phyloP scores from a whole-genome alignment of 2,329 filamentous ascomycete genomes.

The Fusarium sp. region DNA sequence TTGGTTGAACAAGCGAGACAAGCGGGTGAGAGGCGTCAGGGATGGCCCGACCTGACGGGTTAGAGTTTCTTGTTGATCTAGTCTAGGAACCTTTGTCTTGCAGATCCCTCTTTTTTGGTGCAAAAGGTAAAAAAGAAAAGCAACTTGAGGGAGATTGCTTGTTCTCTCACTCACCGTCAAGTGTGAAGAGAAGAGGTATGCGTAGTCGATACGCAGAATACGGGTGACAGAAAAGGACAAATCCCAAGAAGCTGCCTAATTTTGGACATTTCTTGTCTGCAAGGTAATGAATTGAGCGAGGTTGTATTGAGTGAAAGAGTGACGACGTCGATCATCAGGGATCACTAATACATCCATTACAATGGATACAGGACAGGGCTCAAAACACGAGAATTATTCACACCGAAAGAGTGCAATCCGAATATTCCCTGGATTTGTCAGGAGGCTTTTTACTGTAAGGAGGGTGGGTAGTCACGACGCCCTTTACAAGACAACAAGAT shows the following conservation, averaged over 20 bases:
- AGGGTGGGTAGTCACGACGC: conserved; percentile 18
- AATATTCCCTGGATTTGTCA: conserved; percentile 16
- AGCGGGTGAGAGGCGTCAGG: conserved; percentile 5
- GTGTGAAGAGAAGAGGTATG: background rate
- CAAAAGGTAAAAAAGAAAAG: conserved; percentile 3
- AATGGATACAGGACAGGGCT: background rate
- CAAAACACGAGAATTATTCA: conserved; percentile 7
- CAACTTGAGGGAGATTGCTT: background rate
- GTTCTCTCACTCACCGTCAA: background rate
- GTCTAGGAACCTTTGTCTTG: conserved; percentile 32
- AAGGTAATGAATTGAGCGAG: background rate
- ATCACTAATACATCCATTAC: conserved; percentile 1
- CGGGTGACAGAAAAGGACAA: background rate
- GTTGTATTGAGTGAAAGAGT: conserved; percentile 14
- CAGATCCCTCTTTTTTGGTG: background rate
- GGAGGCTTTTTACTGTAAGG: background rate
- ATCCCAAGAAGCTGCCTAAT: conserved; percentile 30
- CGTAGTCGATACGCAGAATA: conserved; percentile 5
- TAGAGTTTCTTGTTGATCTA: conserved; percentile 32
- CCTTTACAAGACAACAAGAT: conserved; percentile 31
- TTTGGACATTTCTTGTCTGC: conserved; percentile 16
- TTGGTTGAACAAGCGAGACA: conserved; percentile 2
- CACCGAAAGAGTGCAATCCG: conserved; percentile 8
- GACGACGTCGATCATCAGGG: conserved; percentile 25
- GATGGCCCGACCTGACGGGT: conserved; percentile 18